Base-by-base conservation (phyloP, 2,329 filamentous ascomycete species). In the Neophaeococcomyces aloes region DNA sequence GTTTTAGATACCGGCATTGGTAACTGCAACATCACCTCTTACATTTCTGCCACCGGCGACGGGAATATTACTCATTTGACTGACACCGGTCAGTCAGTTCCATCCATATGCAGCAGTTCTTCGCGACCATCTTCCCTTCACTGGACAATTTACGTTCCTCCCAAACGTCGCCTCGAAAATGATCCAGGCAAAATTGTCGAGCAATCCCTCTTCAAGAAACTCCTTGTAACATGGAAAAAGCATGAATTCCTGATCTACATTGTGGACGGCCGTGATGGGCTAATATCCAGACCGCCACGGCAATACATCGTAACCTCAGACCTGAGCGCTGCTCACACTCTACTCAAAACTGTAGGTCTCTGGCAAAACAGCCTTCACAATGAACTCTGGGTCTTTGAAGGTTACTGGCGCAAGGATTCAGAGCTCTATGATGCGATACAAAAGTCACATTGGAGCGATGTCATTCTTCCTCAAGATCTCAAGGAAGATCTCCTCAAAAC, bases 391-490 rank as follows among this genome's bases (percentile, higher is more conserved):
- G 65, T 70, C 3, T 70, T 61, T 48, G 66, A 49, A 38, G 54
- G 56, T 2, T 65, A 59, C 49, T 70, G 67, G 67, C 54, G 53
- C 8, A 61, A 61, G 36, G 61, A 59, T 46, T 57, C 59, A 13
- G 54, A 59, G 29, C 53, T 69, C 5, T 69, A 59, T 50, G 46
- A 61, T 18, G 53, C 62, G 46, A 63, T 69, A 13, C 49, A 62
- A 51, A 66, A 67, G 48, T 57, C 63, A 6, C 57, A 50, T 19
- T 70, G 67, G 66, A 60, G 65, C 18, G 64, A 69, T 38, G 65
- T 70, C n/a, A 70, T 70, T 36, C 54, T 71, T 11, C 65, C 69
- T 43, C 58, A 63, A 21, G 55, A 56, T 15, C 61, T 65, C 59
- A 69, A 70, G 54, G 59, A 61, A 34, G 65, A 64, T 15, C 54